phyloP scores from a whole-genome alignment of 1,284 basidiomycete species.

The Ganoderma meredithae region DNA sequence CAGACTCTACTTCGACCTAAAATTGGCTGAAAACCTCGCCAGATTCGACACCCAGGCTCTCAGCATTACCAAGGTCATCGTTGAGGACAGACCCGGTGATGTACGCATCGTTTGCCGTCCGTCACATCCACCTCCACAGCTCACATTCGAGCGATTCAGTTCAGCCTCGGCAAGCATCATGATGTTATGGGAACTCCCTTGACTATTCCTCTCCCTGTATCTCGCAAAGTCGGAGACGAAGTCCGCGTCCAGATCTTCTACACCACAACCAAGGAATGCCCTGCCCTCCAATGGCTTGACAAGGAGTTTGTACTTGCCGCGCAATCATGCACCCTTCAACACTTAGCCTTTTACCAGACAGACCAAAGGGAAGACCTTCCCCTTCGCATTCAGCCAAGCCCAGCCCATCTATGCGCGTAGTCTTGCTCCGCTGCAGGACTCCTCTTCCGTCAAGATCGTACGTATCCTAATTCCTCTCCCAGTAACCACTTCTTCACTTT shows the following conservation, averaged over 20 bases:
- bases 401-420: constrained; percentile 92
- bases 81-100: constrained; percentile 58
- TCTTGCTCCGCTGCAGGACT: constrained; percentile 85
- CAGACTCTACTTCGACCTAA: not conserved
- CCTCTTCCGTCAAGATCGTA: constrained; percentile 79
- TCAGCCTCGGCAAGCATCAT: constrained; percentile 60
- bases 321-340: no score
- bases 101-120: constrained; percentile 44
- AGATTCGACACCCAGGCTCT: constrained; percentile 84
- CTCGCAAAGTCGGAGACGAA: constrained; percentile 50
- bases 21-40: not conserved
- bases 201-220: constrained; percentile 55
- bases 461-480: constrained; percentile 33
- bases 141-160: constrained; percentile 44
- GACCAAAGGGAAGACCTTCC: constrained; percentile 87
- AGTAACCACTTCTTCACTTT: not conserved
- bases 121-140: not conserved
- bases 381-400: constrained; percentile 94
- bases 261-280: constrained; percentile 79
- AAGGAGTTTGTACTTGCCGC: constrained; percentile 63
- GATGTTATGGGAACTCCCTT: constrained; percentile 79
- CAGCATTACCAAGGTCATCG: constrained; percentile 64
- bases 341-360: constrained; percentile 59
- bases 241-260: constrained; percentile 72
- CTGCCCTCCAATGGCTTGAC: constrained; percentile 93